Conservation (phyloP, 768 basidiomycete species). For the Favolaschia claudopus region DNA sequence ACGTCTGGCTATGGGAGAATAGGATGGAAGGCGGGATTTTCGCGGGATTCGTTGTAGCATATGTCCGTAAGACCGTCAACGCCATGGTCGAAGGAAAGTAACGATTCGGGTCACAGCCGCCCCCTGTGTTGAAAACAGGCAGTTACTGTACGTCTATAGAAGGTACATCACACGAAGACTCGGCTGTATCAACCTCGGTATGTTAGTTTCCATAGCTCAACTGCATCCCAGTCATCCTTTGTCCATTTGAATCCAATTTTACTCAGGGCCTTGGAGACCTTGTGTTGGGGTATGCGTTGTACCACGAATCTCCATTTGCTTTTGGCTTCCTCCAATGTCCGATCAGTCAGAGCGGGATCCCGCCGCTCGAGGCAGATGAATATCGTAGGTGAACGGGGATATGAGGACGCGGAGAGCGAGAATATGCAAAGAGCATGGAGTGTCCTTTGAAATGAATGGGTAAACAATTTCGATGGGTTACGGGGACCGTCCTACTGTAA, state of each 20-base stretch:
- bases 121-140: too few species aligned
- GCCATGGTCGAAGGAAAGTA: conserved; percentile 44
- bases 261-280: conserved; percentile 66
- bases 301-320: conserved; percentile 63
- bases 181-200: conserved; percentile 26
- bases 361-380: conserved; percentile 79
- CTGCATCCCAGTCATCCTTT: conserved; percentile 77
- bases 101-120: too few species aligned
- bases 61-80: conserved; percentile 65
- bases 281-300: conserved; percentile 64
- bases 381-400: conserved; percentile 52
- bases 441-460: too few species aligned
- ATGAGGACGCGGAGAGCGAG: conserved; percentile 39
- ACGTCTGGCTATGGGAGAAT: conserved; percentile 60
- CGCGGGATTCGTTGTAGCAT: conserved; percentile 61
- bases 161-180: too few species aligned
- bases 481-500: too few species aligned
- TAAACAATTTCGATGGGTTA: too few species aligned
- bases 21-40: conserved; percentile 67
- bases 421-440: conserved; percentile 58
- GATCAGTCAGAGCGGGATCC: conserved; percentile 71
- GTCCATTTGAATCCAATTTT: conserved; percentile 67
- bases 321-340: conserved; percentile 63
- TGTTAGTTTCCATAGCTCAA: conserved; percentile 80
- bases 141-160: too few species aligned